A percentile compares a stretch with the other conserved stretches of the same genome.
These are phyloP conservation scores for Fusarium graminum DNA, from an alignment of 2,329 filamentous ascomycete genomes.

Conservation along the genomic window DNA sequence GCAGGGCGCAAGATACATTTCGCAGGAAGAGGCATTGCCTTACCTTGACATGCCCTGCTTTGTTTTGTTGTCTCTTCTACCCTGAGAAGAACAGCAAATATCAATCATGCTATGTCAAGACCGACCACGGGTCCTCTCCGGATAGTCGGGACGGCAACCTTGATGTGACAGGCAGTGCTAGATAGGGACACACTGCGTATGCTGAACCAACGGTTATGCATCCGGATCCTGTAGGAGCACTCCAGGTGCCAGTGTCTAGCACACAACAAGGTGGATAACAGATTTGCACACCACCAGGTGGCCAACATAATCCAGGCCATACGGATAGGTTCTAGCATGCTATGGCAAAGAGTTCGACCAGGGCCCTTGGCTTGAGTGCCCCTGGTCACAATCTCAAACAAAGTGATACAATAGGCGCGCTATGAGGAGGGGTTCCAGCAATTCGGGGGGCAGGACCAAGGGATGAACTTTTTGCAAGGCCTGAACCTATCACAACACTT, in stretches of 20 bases:
- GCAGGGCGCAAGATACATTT: slow-evolving; percentile 7
- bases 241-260: neutral
- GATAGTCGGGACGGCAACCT: slow-evolving; percentile 16
- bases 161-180: neutral
- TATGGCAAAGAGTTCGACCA: slow-evolving; percentile 13
- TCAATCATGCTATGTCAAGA: slow-evolving; percentile 31
- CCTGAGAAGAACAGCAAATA: slow-evolving; percentile 9
- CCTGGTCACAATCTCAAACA: slow-evolving; percentile 33
- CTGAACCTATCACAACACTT: slow-evolving; percentile 29
- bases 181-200: neutral
- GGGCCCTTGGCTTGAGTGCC: slow-evolving; percentile 9
- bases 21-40: neutral
- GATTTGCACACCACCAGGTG: too few species aligned
- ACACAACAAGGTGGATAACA: slow-evolving; percentile 8
- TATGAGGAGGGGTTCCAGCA: slow-evolving; percentile 8
- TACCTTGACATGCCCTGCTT: too few species aligned
- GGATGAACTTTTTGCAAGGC: slow-evolving; percentile 8
- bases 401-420: slow-evolving; percentile 17
- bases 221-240: neutral
- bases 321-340: slow-evolving; percentile 5
- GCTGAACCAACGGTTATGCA: slow-evolving; percentile 17
- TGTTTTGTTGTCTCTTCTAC: neutral
- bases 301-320: too few species aligned
- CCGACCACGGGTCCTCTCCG: slow-evolving; percentile 5
- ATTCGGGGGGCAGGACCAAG: slow-evolving; percentile 10